A percentile compares a stretch with the other conserved stretches of the same genome.
Conservation (phyloP, 352 stramenopile genomes). For the Pilasporangium apinafurcum region DNA sequence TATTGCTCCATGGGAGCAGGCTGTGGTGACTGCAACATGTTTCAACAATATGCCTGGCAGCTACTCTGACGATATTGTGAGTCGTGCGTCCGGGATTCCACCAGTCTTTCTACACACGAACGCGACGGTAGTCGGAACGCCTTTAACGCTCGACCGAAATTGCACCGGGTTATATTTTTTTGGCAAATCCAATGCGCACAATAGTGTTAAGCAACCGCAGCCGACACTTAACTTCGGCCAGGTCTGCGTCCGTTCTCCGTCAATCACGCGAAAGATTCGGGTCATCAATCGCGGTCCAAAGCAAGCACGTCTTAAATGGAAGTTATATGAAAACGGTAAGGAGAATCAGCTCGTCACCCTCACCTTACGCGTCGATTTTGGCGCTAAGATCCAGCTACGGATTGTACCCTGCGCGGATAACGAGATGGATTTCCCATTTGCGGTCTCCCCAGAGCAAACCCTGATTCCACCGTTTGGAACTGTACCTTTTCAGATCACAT, state of each 20-base stretch:
- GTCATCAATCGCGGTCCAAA: constrained; percentile 69
- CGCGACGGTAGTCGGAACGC: constrained; percentile 46
- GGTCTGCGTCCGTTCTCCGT: constrained; percentile 27
- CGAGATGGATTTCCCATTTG: constrained; percentile 25
- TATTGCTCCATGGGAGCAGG: constrained; percentile 56
- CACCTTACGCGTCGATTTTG: constrained; percentile 49
- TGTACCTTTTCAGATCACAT: constrained; percentile 48
- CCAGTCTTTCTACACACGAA: constrained; percentile 55
- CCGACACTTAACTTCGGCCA: constrained; percentile 44
- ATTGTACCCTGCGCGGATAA: constrained; percentile 24
- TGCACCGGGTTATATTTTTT: constrained; percentile 52
- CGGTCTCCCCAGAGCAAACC: constrained; percentile 9
- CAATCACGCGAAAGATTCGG: constrained; percentile 40
- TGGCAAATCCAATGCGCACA: constrained; percentile 1
- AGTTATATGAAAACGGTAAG: constrained; percentile 32
- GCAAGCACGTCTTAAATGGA: constrained; percentile 47
- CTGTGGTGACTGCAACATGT: constrained; percentile 42
- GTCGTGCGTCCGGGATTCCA: constrained; percentile 33
- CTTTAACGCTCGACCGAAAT: constrained; percentile 50
- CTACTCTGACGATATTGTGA: constrained; percentile 63
- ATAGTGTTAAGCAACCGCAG: neutral
- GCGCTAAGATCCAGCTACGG: constrained; percentile 26
- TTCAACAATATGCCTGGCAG: constrained; percentile 75
- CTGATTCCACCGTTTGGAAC: constrained; percentile 26
- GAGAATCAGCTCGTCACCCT: constrained; percentile 55